phyloP scores from a whole-genome alignment of 306 rosid genomes.

The Rosa persica region DNA sequence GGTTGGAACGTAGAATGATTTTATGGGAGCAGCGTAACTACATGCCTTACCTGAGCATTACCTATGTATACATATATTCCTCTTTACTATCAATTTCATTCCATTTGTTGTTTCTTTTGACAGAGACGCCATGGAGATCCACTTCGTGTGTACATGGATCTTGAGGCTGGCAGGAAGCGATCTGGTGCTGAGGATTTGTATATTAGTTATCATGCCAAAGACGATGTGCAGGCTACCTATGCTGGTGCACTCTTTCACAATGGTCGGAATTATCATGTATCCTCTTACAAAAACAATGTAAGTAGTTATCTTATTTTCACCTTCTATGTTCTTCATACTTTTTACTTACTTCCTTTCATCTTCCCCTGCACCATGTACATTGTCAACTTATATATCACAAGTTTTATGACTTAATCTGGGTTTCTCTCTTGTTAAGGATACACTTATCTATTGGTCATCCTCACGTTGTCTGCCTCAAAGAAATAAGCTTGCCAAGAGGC shows the following conservation, averaged over 20 bases:
- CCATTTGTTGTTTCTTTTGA: constrained; percentile 20
- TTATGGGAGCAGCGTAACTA: background rate
- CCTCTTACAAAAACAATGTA: constrained; percentile 60
- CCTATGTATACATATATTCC: background rate
- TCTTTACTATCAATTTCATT: constrained; percentile 13
- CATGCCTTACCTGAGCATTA: background rate
- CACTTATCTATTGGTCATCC: constrained; percentile 94
- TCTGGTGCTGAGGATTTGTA: constrained; percentile 82
- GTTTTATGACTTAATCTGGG: constrained; percentile 2
- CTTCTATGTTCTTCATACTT: background rate
- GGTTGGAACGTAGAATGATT: background rate
- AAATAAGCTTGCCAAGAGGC: constrained; percentile 70
- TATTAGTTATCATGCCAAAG: constrained; percentile 81
- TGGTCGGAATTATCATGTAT: constrained; percentile 68
- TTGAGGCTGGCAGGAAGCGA: constrained; percentile 76
- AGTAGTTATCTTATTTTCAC: constrained; percentile 23
- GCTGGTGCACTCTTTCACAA: constrained; percentile 92
- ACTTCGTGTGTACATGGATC: constrained; percentile 85
- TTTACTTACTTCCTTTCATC: background rate
- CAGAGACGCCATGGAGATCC: constrained; percentile 79
- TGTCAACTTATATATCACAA: background rate
- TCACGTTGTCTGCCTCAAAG: constrained; percentile 86
- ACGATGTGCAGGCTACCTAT: constrained; percentile 87
- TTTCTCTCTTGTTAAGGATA: constrained; percentile 48
- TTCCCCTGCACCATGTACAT: background rate